A percentile compares a stretch with the other conserved stretches of the same genome.
Evolutionary conservation across 495 filamentous ascomycete genomes (phyloP).

Genomic region (Penicillium mononematosum): DNA sequence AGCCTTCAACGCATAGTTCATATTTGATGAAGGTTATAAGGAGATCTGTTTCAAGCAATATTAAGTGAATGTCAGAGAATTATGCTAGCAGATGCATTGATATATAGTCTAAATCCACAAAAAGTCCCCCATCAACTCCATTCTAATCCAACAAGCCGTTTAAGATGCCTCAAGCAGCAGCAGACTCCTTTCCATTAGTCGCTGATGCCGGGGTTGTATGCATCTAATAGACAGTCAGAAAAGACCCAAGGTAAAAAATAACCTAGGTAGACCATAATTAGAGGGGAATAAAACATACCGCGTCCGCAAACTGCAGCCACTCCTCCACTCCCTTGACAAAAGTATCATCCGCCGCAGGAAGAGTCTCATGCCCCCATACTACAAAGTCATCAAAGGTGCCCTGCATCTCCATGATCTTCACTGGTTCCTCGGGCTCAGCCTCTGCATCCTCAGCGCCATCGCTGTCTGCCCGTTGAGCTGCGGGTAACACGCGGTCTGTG

Average conservation of each 20-base stretch:
- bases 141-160: not conserved
- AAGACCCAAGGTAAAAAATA: not conserved
- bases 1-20: not conserved
- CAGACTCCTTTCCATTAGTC: conserved; percentile 6
- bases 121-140: not conserved
- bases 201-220: conserved; percentile 21
- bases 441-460: conserved; percentile 44
- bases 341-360: conserved; percentile 64
- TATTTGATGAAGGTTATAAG: not conserved
- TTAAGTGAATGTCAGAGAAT: not conserved
- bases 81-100: not conserved
- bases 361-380: conserved; percentile 80
- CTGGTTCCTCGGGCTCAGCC: conserved; percentile 43
- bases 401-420: conserved; percentile 61
- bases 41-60: not conserved
- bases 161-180: not conserved
- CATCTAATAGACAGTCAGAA: conserved; percentile 29
- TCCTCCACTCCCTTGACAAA: conserved; percentile 74
- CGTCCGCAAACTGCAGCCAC: conserved; percentile 77
- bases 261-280: not conserved
- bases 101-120: not conserved
- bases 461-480: conserved; percentile 31
- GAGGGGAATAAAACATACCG: conserved; percentile 37
- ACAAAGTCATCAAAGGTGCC: conserved; percentile 73
- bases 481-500: conserved; percentile 35